Conservation (phyloP, 257 asterid species). For the Capsicum pubescens region DNA sequence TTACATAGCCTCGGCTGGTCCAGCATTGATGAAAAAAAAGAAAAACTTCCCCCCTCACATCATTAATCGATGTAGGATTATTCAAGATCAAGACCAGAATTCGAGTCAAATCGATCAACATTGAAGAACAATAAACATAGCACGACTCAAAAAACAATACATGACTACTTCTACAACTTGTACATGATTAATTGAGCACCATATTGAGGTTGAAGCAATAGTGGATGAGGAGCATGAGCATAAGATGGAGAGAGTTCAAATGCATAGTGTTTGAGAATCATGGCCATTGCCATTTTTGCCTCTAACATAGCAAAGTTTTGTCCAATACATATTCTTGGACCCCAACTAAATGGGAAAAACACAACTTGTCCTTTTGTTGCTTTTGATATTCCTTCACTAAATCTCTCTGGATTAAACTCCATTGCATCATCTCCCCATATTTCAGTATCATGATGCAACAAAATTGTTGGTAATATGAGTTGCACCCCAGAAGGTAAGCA, state of each 20-base stretch:
- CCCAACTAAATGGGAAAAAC: constrained; percentile 37
- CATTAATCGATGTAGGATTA: too few species aligned
- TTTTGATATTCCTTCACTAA: constrained; percentile 36
- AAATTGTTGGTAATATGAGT: constrained; percentile 26
- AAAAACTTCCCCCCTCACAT: too few species aligned
- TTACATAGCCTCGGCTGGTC: too few species aligned
- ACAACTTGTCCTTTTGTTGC: constrained; percentile 37
- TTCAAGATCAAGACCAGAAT: too few species aligned
- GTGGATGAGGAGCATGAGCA: constrained; percentile 35
- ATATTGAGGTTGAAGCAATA: constrained; percentile 34
- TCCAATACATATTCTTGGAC: constrained; percentile 38
- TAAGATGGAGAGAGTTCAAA: constrained; percentile 36
- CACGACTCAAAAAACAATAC: neutral
- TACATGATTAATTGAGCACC: constrained; percentile 38
- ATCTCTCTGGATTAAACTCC: constrained; percentile 42
- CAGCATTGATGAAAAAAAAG: too few species aligned
- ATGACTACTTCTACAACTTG: constrained; percentile 14
- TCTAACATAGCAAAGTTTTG: constrained; percentile 37
- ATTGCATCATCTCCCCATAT: constrained; percentile 41
- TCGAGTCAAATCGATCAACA: too few species aligned
- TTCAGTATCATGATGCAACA: constrained; percentile 36
- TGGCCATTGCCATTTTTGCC: constrained; percentile 31
- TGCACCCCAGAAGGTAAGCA: constrained; percentile 23
- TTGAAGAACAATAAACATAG: neutral
- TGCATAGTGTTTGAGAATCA: constrained; percentile 32